A percentile compares a stretch with the other conserved stretches of the same genome.
phyloP scores from a whole-genome alignment of 2,329 filamentous ascomycete genomes.

The Colletotrichum cuscutae region DNA sequence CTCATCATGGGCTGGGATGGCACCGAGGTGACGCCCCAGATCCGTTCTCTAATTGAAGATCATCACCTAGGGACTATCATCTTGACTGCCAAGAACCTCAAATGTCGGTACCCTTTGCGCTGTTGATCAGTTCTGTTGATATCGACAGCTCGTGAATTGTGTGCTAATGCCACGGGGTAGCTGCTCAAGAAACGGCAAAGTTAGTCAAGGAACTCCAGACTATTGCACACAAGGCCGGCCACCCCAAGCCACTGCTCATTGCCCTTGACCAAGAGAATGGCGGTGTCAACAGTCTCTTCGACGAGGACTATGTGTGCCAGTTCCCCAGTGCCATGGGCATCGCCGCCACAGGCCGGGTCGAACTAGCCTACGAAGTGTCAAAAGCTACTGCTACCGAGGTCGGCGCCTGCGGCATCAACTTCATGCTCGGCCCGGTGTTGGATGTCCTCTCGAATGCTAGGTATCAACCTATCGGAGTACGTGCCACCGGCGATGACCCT shows the following conservation, averaged over 20 bases:
- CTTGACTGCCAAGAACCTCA: conserved; percentile 85
- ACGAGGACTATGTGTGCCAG: conserved; percentile 94
- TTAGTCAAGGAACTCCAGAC: conserved; percentile 92
- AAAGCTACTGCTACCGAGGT: conserved; percentile 95
- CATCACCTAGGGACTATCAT: conserved; percentile 91
- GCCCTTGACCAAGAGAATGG: conserved; percentile 98
- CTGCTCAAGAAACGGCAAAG: conserved; percentile 87
- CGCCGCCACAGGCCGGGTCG: conserved; percentile 87
- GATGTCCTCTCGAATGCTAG: conserved; percentile 94
- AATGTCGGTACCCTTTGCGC: conserved; percentile 66
- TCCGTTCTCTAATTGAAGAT: conserved; percentile 81
- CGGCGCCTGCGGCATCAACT: conserved; percentile 91
- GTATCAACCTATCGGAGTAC: conserved; percentile 89
- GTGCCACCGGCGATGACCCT: conserved; percentile 91
- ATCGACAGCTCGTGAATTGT: conserved; percentile 11
- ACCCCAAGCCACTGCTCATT: conserved; percentile 89
- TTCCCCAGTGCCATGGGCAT: conserved; percentile 98
- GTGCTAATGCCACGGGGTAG: conserved; percentile 57
- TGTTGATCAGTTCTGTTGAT: background rate
- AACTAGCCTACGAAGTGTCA: conserved; percentile 88
- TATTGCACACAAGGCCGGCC: conserved; percentile 89
- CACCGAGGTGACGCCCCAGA: conserved; percentile 84
- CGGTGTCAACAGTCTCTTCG: conserved; percentile 95
- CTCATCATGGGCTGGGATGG: conserved; percentile 90
- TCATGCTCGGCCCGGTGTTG: conserved; percentile 92